Evolutionary conservation across 306 rosid species (phyloP).

Genomic region (Hippophae tibetana): DNA sequence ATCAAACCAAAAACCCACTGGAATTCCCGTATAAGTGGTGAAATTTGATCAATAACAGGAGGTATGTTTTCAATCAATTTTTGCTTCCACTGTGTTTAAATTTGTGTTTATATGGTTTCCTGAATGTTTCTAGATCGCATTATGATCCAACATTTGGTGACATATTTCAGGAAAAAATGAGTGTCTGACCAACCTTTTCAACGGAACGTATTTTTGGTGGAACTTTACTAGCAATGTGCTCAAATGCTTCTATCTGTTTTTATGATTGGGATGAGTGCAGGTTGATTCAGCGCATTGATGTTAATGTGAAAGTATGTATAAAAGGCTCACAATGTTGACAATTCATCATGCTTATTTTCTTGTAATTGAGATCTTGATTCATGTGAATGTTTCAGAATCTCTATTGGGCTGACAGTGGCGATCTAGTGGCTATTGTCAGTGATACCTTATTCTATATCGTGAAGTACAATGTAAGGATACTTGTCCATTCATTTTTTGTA

Average conservation of each 20-base stretch:
- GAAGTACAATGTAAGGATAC: constrained; percentile 81
- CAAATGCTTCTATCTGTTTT: constrained; percentile 95
- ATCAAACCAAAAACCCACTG: too few relatives aligned
- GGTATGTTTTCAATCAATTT: too few relatives aligned
- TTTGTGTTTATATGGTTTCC: too few relatives aligned
- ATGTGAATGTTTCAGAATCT: constrained; percentile 53
- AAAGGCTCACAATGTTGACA: background rate
- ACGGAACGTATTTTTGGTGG: constrained; percentile 90
- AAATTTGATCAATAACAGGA: too few relatives aligned
- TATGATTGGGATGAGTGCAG: constrained; percentile 98
- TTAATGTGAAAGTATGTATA: constrained; percentile 73
- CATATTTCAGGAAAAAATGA: constrained; percentile 77
- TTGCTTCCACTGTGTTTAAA: too few relatives aligned
- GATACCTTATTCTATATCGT: constrained; percentile 84
- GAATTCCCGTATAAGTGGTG: too few relatives aligned
- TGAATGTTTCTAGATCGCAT: too few relatives aligned
- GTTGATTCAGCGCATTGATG: constrained; percentile 93
- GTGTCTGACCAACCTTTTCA: constrained; percentile 88
- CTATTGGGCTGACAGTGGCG: constrained; percentile 99
- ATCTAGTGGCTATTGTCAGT: constrained; percentile 80
- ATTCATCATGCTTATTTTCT: constrained; percentile 4
- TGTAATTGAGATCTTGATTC: constrained; percentile 6
- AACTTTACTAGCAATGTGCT: constrained; percentile 87
- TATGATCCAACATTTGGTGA: background rate
- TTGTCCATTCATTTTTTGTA: constrained; percentile 9